phyloP scores from a whole-genome alignment of 768 basidiomycete species.

The Pisolithus microcarpus region DNA sequence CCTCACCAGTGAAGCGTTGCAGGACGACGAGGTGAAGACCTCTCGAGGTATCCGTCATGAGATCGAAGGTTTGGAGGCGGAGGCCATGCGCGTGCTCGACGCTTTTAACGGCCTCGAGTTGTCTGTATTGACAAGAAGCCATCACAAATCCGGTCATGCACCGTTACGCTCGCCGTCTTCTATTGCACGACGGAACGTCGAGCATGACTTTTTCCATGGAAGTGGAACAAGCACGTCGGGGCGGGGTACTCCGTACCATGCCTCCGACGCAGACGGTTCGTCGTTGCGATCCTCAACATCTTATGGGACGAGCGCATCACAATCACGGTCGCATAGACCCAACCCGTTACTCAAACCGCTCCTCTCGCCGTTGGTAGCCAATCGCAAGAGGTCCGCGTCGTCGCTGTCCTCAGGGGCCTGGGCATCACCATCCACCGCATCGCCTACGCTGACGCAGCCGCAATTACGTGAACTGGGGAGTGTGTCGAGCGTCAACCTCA shows the following conservation, averaged over 20 bases:
- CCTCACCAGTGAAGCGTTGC: slow-evolving; percentile 30
- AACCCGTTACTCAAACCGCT: slow-evolving; percentile 27
- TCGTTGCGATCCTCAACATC: slow-evolving; percentile 53
- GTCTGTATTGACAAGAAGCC: slow-evolving; percentile 46
- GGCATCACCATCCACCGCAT: slow-evolving; percentile 28
- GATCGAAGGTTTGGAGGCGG: slow-evolving; percentile 62
- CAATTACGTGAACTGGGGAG: slow-evolving; percentile 31
- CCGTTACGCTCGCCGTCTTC: slow-evolving; percentile 22
- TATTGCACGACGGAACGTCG: slow-evolving; percentile 21
- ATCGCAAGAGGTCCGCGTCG: slow-evolving; percentile 55
- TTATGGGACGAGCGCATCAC: slow-evolving; percentile 40
- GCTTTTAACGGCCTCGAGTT: slow-evolving; percentile 77
- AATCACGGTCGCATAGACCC: slow-evolving; percentile 41
- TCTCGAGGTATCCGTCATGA: slow-evolving; percentile 58
- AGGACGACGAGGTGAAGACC: slow-evolving; percentile 52
- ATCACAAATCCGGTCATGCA: slow-evolving; percentile 15
- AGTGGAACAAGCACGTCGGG: slow-evolving; percentile 21
- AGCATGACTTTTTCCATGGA: slow-evolving; percentile 20
- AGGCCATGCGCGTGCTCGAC: slow-evolving; percentile 63
- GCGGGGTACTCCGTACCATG: slow-evolving; percentile 24
- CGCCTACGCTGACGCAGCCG: slow-evolving; percentile 23
- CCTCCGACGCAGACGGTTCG: slow-evolving; percentile 39
- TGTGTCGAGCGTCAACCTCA: slow-evolving; percentile 44
- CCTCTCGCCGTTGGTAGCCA: slow-evolving; percentile 24
- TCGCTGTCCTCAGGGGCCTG: slow-evolving; percentile 48